Evolutionary conservation across 2,329 filamentous ascomycete species (phyloP).

Genomic region (Stenocarpella maydis): DNA sequence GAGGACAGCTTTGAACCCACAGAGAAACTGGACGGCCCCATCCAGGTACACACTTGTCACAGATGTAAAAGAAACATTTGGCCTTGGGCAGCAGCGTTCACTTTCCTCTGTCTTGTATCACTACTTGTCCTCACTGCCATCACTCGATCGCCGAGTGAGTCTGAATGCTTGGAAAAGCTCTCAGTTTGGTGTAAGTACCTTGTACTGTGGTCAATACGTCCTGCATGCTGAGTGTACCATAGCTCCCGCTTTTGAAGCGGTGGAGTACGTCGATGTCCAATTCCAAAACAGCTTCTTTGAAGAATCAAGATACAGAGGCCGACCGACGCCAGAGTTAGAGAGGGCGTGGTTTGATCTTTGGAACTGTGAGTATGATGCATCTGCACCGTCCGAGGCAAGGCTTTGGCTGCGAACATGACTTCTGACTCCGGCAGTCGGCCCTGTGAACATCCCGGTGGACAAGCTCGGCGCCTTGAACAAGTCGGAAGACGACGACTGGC

Average conservation of each 20-base stretch:
- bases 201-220: neutral
- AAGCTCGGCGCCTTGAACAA: neutral
- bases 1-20: neutral
- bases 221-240: neutral
- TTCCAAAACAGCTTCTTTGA: neutral
- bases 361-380: neutral
- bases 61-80: neutral
- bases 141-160: neutral
- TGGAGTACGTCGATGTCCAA: neutral
- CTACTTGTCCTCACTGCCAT: neutral
- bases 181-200: neutral
- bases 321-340: neutral
- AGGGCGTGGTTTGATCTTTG: neutral
- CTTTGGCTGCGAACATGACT: neutral
- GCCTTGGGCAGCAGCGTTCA: neutral
- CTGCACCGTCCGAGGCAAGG: neutral
- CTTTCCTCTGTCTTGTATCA: neutral
- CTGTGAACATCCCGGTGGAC: neutral
- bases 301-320: neutral
- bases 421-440: neutral
- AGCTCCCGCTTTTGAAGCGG: neutral
- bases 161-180: neutral
- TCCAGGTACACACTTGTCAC: neutral
- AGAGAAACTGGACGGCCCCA: neutral
- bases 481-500: neutral